Conservation (phyloP, 2,329 filamentous ascomycete species). For the Curvularia eragrostidis region DNA sequence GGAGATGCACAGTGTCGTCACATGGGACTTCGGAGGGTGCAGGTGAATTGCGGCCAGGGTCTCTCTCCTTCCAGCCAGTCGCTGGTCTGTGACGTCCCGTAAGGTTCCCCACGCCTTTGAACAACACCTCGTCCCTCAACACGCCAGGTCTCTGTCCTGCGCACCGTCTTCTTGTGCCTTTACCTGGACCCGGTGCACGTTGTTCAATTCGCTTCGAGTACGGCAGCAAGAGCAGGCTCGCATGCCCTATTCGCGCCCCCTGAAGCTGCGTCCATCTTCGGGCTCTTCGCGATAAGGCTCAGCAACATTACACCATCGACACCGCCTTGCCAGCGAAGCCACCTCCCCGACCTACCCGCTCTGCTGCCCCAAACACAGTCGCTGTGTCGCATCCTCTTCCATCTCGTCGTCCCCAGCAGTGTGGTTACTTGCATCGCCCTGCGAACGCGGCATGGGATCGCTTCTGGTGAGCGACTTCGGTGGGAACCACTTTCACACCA, state of each 20-base stretch:
- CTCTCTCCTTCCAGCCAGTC: conserved; percentile 24
- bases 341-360: conserved; percentile 20
- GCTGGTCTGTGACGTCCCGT: conserved; percentile 20
- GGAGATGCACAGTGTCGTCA: conserved; percentile 15
- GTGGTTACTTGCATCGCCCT: conserved; percentile 18
- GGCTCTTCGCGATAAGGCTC: conserved; percentile 34
- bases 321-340: conserved; percentile 19
- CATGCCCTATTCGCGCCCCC: conserved; percentile 28
- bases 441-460: conserved; percentile 64
- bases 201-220: conserved; percentile 56
- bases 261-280: conserved; percentile 29
- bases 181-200: conserved; percentile 32
- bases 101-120: conserved; percentile 29
- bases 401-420: conserved; percentile 7
- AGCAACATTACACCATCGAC: conserved; percentile 25
- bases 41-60: conserved; percentile 30
- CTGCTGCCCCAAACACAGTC: conserved; percentile 17
- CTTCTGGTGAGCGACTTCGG: conserved; percentile 72
- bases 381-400: conserved; percentile 22
- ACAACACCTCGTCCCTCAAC: conserved; percentile 36
- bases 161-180: conserved; percentile 13
- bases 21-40: conserved; percentile 15
- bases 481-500: conserved; percentile 75
- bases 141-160: conserved; percentile 27
- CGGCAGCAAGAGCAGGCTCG: conserved; percentile 42